Conservation (phyloP, 352 stramenopile genomes). For the Pythium aphanidermatum region DNA sequence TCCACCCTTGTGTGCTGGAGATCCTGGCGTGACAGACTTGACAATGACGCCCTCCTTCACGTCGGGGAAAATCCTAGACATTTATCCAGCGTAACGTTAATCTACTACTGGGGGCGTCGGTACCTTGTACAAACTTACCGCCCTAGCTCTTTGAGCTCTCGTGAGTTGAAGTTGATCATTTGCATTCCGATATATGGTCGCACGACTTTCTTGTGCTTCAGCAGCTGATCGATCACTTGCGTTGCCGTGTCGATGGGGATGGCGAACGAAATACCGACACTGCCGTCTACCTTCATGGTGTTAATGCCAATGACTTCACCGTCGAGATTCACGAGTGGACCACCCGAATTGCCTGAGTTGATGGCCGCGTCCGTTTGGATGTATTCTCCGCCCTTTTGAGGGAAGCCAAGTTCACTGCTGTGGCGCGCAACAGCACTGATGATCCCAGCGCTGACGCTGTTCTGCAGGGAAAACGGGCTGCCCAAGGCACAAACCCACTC, state of each 20-base stretch:
- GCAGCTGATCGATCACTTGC: slow-evolving; percentile 87
- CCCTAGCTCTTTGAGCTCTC: slow-evolving; percentile 54
- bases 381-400: slow-evolving; percentile 79
- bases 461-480: slow-evolving; percentile 87
- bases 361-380: slow-evolving; percentile 94
- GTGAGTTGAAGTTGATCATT: slow-evolving; percentile 84
- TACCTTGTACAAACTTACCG: slow-evolving; percentile 21
- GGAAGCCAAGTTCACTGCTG: slow-evolving; percentile 84
- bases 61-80: slow-evolving; percentile 49
- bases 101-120: too few species aligned
- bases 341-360: slow-evolving; percentile 90
- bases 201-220: slow-evolving; percentile 83
- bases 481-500: slow-evolving; percentile 92
- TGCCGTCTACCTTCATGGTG: slow-evolving; percentile 90
- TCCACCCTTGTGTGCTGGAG: slow-evolving; percentile 72
- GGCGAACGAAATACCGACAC: slow-evolving; percentile 89
- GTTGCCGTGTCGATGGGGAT: slow-evolving; percentile 90
- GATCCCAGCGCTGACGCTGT: slow-evolving; percentile 90
- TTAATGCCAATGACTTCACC: slow-evolving; percentile 94
- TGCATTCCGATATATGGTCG: slow-evolving; percentile 90
- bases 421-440: slow-evolving; percentile 86
- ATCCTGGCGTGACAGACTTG: slow-evolving; percentile 70
- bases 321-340: slow-evolving; percentile 91
- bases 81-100: too few species aligned
- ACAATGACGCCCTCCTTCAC: slow-evolving; percentile 80